Conservation (phyloP, 2,329 filamentous ascomycete genomes). For the Fusarium sp. region DNA sequence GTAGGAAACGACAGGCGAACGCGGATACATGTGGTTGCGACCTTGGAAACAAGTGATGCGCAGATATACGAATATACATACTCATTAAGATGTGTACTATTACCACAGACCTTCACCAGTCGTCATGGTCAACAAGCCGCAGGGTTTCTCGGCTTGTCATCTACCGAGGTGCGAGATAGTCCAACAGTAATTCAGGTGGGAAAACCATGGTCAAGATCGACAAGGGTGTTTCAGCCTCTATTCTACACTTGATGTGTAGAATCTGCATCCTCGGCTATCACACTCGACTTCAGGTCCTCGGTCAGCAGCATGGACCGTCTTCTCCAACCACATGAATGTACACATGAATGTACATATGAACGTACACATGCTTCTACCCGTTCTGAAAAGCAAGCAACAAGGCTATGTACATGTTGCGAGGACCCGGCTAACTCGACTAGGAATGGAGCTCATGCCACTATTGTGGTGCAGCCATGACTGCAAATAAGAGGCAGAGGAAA, state of each 20-base stretch:
- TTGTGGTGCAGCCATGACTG: conserved; percentile 40
- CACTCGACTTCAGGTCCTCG: conserved; percentile 36
- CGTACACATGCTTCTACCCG: conserved; percentile 26
- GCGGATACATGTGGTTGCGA: conserved; percentile 8
- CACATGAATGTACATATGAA: conserved; percentile 17
- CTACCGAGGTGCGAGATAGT: conserved; percentile 19
- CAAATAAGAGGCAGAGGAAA: conserved; percentile 15
- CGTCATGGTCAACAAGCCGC: background rate
- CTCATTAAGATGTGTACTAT: no score
- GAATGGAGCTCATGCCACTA: conserved; percentile 28
- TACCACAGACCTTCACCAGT: no score
- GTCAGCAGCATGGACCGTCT: conserved; percentile 19
- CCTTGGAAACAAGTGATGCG: no score
- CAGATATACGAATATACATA: no score
- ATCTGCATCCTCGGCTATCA: conserved; percentile 42
- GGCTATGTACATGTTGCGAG: background rate
- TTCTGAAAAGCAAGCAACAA: conserved; percentile 20
- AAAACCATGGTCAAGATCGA: conserved; percentile 38
- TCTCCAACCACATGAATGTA: conserved; percentile 20
- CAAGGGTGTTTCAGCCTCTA: conserved; percentile 41
- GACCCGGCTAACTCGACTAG: background rate
- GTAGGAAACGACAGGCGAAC: background rate
- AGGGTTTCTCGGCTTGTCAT: background rate
- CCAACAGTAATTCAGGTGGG: conserved; percentile 41
- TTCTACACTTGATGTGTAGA: conserved; percentile 1